Percentiles rank a stretch among this genome's conserved stretches.
These are phyloP conservation scores for Suhomyces sp. DNA, from an alignment of 805 yeast genomes.

Conservation along the genomic window DNA sequence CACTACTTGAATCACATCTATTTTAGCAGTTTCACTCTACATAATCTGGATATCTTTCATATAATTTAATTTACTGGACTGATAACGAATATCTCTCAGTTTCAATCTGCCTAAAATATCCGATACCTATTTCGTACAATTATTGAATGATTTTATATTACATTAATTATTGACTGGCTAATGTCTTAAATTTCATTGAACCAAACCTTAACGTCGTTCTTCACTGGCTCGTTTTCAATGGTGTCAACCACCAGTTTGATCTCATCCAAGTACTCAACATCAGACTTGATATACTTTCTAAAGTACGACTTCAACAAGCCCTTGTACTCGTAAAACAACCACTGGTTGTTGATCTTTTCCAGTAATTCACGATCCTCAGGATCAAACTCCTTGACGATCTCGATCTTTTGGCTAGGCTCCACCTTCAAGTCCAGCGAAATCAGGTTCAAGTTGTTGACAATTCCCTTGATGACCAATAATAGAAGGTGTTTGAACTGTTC, in stretches of 20 bases:
- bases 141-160: no score
- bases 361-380: conserved; percentile 24
- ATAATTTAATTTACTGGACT: no score
- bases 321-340: conserved; percentile 42
- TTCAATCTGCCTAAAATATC: no score
- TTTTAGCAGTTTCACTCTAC: no score
- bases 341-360: conserved; percentile 31
- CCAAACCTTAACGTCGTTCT: conserved; percentile 21
- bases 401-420: conserved; percentile 15
- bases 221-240: conserved; percentile 20
- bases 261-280: conserved; percentile 14
- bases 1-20: no score
- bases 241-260: conserved; percentile 14
- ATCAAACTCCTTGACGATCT: conserved; percentile 24
- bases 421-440: conserved; percentile 15
- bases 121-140: no score
- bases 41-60: no score
- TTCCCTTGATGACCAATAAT: conserved; percentile 20
- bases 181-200: conserved; percentile 10
- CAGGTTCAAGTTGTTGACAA: conserved; percentile 30
- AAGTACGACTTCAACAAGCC: conserved; percentile 40
- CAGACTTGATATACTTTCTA: conserved; percentile 24
- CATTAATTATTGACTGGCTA: no score
- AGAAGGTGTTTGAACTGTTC: conserved; percentile 17
- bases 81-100: no score